A percentile compares a stretch with the other conserved stretches of the same genome.
Evolutionary conservation across 2,329 filamentous ascomycete genomes (phyloP).

Genomic region (Talaromyces islandicus): DNA sequence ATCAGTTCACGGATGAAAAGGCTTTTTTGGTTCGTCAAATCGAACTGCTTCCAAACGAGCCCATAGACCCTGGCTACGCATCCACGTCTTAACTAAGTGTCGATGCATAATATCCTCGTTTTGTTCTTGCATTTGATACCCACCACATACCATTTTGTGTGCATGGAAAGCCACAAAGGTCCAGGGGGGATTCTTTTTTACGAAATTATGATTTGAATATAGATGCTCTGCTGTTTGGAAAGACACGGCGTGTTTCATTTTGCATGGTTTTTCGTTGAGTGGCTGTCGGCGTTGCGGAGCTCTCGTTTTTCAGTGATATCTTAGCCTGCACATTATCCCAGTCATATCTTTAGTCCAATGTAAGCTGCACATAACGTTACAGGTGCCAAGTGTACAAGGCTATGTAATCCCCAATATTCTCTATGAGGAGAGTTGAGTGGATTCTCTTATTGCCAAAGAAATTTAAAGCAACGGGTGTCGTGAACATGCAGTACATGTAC

Average conservation of each 20-base stretch:
- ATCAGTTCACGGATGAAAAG: slow-evolving; percentile 97
- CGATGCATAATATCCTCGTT: not conserved
- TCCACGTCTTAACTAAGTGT: slow-evolving; percentile 18
- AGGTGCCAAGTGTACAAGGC: no score
- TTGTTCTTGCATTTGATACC: not conserved
- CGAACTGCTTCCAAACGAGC: slow-evolving; percentile 41
- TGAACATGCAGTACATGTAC: no score
- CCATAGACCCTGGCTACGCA: slow-evolving; percentile 29
- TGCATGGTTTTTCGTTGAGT: not conserved
- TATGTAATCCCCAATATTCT: no score
- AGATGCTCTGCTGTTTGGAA: not conserved
- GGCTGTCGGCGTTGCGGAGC: not conserved
- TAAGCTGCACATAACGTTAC: not conserved
- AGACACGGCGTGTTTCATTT: not conserved
- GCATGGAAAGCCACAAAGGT: not conserved
- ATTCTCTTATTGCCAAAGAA: no score
- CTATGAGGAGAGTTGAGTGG: no score
- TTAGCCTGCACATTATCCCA: not conserved
- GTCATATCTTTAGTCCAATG: not conserved
- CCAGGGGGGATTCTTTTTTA: not conserved
- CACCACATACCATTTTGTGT: not conserved
- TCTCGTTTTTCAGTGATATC: not conserved
- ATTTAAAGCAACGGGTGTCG: no score
- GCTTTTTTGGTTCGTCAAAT: slow-evolving; percentile 97
- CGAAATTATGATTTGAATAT: not conserved